phyloP scores from a whole-genome alignment of 2,329 filamentous ascomycete species.

The Paecilomyces sp. region DNA sequence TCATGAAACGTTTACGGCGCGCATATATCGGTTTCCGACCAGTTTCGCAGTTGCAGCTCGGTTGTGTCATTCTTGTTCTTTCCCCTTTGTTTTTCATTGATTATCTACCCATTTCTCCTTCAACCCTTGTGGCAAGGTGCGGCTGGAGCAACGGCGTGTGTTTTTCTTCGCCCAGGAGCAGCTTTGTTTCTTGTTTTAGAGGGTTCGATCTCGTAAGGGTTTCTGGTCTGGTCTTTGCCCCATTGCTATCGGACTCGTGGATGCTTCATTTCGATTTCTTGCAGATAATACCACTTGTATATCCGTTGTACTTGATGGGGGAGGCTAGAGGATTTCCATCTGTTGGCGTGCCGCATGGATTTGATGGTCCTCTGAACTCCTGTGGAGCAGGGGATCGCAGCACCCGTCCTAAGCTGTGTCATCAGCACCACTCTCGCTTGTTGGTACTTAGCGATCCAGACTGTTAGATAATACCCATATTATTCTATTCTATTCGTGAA shows the following conservation, averaged over 20 bases:
- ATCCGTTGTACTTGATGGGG: not conserved
- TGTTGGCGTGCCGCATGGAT: not conserved
- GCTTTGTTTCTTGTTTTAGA: not conserved
- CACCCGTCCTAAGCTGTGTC: not conserved
- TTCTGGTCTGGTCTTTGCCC: not conserved
- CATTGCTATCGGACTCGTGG: not conserved
- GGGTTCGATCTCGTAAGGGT: not conserved
- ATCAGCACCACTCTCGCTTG: not conserved
- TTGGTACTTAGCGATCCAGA: not conserved
- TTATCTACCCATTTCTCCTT: conserved; percentile 5
- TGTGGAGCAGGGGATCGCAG: not conserved
- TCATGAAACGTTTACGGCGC: conserved; percentile 2
- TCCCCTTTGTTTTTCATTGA: conserved; percentile 2
- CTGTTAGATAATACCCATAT: not conserved
- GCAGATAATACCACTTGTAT: not conserved
- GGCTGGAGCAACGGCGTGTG: conserved; percentile 3
- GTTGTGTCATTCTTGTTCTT: conserved; percentile 1
- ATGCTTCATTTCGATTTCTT: not conserved
- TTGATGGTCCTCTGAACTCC: not conserved
- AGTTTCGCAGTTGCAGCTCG: not conserved
- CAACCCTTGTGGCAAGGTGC: conserved; percentile 9
- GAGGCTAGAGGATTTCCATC: not conserved
- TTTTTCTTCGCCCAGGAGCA: not conserved
- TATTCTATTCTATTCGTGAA: not conserved
- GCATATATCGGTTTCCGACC: conserved; percentile 3